Conservation (phyloP, 208 protist genomes). For the Trypanosoma lewisi region DNA sequence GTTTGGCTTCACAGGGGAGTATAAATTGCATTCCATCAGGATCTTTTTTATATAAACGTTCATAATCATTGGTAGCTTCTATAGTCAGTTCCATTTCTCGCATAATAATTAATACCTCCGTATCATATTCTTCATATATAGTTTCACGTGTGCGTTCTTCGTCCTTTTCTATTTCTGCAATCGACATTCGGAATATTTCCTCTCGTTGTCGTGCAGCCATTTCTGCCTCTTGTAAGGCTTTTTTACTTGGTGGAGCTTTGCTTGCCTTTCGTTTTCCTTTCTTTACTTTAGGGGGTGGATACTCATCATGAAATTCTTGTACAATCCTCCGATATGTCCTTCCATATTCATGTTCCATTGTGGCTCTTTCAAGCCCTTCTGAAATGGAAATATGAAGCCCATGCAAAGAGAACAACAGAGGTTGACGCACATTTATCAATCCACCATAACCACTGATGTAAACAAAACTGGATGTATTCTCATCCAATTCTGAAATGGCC, state of each 20-base stretch:
- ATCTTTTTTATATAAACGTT: conserved; percentile 53
- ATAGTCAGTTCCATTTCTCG: conserved; percentile 60
- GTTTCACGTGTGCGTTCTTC: conserved; percentile 37
- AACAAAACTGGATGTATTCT: conserved; percentile 66
- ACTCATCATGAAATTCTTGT: conserved; percentile 33
- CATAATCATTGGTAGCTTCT: conserved; percentile 57
- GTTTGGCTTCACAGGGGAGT: conserved; percentile 51
- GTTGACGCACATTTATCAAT: conserved; percentile 61
- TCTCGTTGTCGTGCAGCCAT: conserved; percentile 55
- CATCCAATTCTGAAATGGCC: conserved; percentile 53
- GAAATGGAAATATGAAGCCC: conserved; percentile 55
- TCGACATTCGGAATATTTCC: conserved; percentile 35
- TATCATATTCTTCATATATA: conserved; percentile 57
- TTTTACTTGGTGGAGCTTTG: conserved; percentile 34
- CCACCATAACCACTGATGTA: conserved; percentile 88
- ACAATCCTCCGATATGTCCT: conserved; percentile 33
- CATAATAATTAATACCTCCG: conserved; percentile 51
- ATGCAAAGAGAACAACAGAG: conserved; percentile 55
- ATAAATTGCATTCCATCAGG: conserved; percentile 47
- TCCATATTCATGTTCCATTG: conserved; percentile 44
- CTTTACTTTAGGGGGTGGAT: conserved; percentile 39
- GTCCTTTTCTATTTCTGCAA: conserved; percentile 59
- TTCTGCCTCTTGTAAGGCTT: conserved; percentile 53
- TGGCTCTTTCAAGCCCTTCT: conserved; percentile 51
- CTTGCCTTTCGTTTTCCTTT: conserved; percentile 30